Evolutionary conservation across 2,329 filamentous ascomycete species (phyloP).

Genomic region (Aureobasidium namibiae): DNA sequence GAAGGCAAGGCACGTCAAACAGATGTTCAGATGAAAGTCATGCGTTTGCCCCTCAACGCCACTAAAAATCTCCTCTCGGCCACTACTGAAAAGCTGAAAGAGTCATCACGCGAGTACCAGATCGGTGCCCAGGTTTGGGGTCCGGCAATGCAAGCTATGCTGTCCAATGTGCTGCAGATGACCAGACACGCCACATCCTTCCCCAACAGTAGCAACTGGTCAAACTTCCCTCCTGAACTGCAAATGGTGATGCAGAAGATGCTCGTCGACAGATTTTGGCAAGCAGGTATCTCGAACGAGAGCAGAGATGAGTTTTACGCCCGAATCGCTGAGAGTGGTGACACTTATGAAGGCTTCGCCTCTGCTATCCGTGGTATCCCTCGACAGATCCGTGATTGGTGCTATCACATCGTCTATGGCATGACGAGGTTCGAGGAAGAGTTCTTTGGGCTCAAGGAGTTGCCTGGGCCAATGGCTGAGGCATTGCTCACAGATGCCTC

Average conservation of each 20-base stretch:
- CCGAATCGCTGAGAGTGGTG: conserved; percentile 78
- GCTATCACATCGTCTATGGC: conserved; percentile 89
- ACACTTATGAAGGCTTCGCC: conserved; percentile 84
- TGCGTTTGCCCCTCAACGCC: conserved; percentile 66
- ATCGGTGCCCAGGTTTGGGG: conserved; percentile 78
- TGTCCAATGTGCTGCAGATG: conserved; percentile 82
- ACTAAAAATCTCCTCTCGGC: conserved; percentile 91
- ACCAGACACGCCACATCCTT: conserved; percentile 87
- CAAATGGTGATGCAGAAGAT: conserved; percentile 70
- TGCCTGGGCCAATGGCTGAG: conserved; percentile 74
- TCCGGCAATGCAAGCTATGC: conserved; percentile 68
- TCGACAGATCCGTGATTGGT: conserved; percentile 81
- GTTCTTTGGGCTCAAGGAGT: conserved; percentile 83
- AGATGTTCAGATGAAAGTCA: conserved; percentile 67
- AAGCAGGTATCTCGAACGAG: conserved; percentile 90
- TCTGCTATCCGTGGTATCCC: conserved; percentile 87
- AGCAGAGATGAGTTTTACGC: conserved; percentile 97
- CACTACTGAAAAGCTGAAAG: conserved; percentile 81
- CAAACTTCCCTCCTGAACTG: conserved; percentile 65
- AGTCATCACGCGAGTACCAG: conserved; percentile 62
- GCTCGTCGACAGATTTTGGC: conserved; percentile 93
- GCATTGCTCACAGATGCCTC: conserved; percentile 77
- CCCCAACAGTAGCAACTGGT: conserved; percentile 81
- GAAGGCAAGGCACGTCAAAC: conserved; percentile 73
- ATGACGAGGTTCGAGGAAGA: conserved; percentile 79